These are phyloP conservation scores for Eremochloa ophiuroides DNA, from an alignment of 176 grass and related monocot genomes.

Conservation along the genomic window DNA sequence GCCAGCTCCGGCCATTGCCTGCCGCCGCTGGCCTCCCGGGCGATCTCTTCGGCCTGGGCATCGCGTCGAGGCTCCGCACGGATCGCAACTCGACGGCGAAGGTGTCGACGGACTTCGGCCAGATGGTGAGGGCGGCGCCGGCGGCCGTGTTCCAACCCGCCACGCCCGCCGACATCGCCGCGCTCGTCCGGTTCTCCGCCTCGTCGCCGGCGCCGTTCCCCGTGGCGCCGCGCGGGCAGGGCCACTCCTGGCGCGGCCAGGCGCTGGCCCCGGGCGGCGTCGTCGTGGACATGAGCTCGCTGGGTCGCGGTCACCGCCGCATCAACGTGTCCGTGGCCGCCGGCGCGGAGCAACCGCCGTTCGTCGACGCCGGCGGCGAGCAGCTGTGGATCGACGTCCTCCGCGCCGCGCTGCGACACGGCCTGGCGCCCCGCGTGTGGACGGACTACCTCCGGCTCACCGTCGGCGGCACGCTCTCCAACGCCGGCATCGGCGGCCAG, in stretches of 20 bases:
- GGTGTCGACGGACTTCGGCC: constrained; percentile 49
- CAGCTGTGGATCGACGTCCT: constrained; percentile 66
- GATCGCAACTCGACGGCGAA: constrained; percentile 29
- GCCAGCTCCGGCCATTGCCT: constrained; percentile 9
- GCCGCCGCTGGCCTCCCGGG: neutral
- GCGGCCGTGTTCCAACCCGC: constrained; percentile 18
- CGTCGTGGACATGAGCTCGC: constrained; percentile 48
- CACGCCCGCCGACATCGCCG: constrained; percentile 34
- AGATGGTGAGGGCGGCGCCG: constrained; percentile 18
- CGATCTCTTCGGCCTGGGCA: constrained; percentile 22
- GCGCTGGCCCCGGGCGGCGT: constrained; percentile 35
- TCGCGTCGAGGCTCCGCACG: constrained; percentile 20
- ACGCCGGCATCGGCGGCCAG: constrained; percentile 69
- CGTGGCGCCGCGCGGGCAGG: constrained; percentile 40
- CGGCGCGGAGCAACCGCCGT: neutral
- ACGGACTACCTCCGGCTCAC: constrained; percentile 64
- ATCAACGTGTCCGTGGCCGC: constrained; percentile 24
- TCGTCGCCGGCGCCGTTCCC: constrained; percentile 31
- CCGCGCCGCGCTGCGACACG: constrained; percentile 38
- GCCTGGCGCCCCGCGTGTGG: constrained; percentile 43
- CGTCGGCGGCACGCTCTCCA: constrained; percentile 73
- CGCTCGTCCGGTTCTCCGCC: constrained; percentile 39
- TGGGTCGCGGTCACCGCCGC: constrained; percentile 8
- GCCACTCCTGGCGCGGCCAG: constrained; percentile 47
- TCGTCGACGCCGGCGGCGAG: constrained; percentile 56